Evolutionary conservation across 192 early-diverging fungal genomes (phyloP).

Genomic region (Piromyces sp.): DNA sequence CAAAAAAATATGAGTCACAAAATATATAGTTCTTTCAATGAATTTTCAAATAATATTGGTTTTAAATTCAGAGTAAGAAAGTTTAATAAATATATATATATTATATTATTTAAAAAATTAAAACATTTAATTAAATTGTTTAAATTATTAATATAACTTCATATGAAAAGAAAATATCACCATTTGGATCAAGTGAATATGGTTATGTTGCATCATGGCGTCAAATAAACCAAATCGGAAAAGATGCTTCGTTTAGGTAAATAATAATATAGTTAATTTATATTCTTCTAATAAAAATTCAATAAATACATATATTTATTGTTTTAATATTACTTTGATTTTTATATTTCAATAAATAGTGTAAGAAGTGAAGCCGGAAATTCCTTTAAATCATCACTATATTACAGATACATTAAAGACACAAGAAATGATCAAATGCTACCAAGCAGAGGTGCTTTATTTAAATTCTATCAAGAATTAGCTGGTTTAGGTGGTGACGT

Average conservation of each 20-base stretch:
- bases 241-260: constrained; percentile 36
- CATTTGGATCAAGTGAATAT: constrained; percentile 33
- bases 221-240: constrained; percentile 36
- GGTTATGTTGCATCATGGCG: constrained; percentile 63
- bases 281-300: no score
- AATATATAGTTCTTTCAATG: not conserved
- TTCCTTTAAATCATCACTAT: constrained; percentile 61
- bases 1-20: not conserved
- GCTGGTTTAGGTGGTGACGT: constrained; percentile 77
- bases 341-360: constrained; percentile 12
- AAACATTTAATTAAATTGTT: no score
- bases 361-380: constrained; percentile 67
- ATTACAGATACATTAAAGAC: constrained; percentile 48
- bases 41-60: not conserved
- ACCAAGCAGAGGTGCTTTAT: constrained; percentile 47
- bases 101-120: no score
- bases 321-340: constrained; percentile 2
- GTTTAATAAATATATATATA: no score
- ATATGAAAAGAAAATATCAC: not conserved
- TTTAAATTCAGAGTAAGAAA: not conserved
- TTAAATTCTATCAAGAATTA: constrained; percentile 30
- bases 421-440: constrained; percentile 57
- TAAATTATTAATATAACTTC: no score
- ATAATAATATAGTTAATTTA: no score
- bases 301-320: not conserved